Percentiles rank a stretch among this genome's conserved stretches.
Evolutionary conservation across 108 stramenopile genomes (phyloP).

Genomic region (Cyclostephanos tholiformis): DNA sequence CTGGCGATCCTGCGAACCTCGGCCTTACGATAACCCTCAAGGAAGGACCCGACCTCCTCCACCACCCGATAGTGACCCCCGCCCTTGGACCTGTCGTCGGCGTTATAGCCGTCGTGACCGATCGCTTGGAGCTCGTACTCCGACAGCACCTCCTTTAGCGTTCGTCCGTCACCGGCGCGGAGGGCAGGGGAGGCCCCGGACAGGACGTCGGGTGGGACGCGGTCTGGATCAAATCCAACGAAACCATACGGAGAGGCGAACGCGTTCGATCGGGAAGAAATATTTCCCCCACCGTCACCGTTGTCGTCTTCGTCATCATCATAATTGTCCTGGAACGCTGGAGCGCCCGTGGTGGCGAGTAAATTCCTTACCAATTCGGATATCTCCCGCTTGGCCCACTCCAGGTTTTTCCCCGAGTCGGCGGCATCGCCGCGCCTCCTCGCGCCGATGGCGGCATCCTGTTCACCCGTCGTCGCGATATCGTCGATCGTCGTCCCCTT

Average conservation of each 20-base stretch:
- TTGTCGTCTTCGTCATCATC: conserved; percentile 38
- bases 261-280: conserved; percentile 9
- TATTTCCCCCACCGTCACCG: conserved; percentile 17
- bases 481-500: neutral
- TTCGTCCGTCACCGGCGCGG: conserved; percentile 63
- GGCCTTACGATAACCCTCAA: conserved; percentile 81
- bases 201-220: conserved; percentile 64
- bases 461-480: neutral
- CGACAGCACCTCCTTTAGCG: conserved; percentile 67
- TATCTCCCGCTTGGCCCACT: conserved; percentile 68
- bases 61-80: conserved; percentile 87
- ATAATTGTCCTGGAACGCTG: conserved; percentile 71
- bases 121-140: conserved; percentile 83
- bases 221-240: conserved; percentile 77
- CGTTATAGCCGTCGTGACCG: conserved; percentile 83
- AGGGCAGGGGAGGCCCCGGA: conserved; percentile 59
- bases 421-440: conserved; percentile 33
- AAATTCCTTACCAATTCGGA: conserved; percentile 64
- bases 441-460: neutral
- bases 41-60: conserved; percentile 74
- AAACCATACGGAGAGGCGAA: conserved; percentile 61
- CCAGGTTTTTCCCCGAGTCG: conserved; percentile 48
- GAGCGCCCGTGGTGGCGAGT: conserved; percentile 79
- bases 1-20: conserved; percentile 76
- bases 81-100: conserved; percentile 70